Percentiles rank a stretch among this genome's conserved stretches.
phyloP scores from a whole-genome alignment of 2,329 filamentous ascomycete species.

The Diaporthe capsici region DNA sequence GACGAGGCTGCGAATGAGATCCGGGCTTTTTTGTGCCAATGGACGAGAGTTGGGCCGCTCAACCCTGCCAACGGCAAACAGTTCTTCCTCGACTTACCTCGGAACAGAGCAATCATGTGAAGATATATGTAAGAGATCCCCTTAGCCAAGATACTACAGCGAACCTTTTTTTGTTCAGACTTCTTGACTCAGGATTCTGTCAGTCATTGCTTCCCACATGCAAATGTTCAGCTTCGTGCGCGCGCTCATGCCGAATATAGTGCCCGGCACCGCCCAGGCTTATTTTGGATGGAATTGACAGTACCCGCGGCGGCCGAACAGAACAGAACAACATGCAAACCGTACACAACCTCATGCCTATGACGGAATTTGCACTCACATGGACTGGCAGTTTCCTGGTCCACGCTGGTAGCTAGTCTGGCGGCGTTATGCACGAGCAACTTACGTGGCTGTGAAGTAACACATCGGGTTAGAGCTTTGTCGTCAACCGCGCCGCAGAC shows the following conservation, averaged over 20 bases:
- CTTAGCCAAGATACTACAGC: too few relatives aligned
- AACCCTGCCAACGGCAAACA: not conserved
- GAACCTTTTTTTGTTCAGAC: not conserved
- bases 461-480: not conserved
- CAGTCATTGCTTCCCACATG: not conserved
- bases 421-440: not conserved
- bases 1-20: not conserved
- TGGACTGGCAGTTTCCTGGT: not conserved
- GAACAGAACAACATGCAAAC: not conserved
- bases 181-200: not conserved
- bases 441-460: not conserved
- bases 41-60: not conserved
- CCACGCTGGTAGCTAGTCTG: not conserved
- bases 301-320: not conserved
- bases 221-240: not conserved
- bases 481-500: not conserved
- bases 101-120: constrained; percentile 6
- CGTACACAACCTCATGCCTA: too few relatives aligned
- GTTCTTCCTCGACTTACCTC: not conserved
- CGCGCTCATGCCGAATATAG: not conserved
- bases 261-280: not conserved
- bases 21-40: not conserved
- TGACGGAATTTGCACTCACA: too few relatives aligned
- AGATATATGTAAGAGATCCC: not conserved
- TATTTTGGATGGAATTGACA: not conserved